These are phyloP conservation scores for Paratinospora sagittata DNA, from an alignment of 164 flowering plant genomes.

Conservation along the genomic window DNA sequence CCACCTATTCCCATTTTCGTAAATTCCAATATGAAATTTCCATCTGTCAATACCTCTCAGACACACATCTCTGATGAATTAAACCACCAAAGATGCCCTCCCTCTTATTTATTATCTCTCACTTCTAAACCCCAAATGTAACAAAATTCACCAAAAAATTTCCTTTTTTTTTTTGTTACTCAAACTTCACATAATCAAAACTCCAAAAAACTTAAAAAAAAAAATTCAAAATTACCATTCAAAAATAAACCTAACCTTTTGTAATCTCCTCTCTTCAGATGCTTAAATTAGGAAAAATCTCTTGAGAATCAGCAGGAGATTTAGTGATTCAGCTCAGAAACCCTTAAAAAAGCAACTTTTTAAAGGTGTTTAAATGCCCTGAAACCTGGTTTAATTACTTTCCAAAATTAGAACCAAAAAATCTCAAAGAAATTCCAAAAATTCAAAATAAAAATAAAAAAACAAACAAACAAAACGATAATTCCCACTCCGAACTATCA, in stretches of 20 bases:
- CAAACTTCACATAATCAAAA: not conserved
- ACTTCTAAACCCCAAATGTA: not conserved
- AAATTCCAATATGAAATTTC: constrained; percentile 13
- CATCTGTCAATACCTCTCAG: constrained; percentile 13
- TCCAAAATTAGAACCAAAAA: not conserved
- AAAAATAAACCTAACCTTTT: not conserved
- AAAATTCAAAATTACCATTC: not conserved
- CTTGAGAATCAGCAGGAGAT: not conserved
- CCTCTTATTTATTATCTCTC: not conserved
- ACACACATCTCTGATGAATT: constrained; percentile 4
- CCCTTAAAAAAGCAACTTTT: not conserved
- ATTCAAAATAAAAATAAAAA: too few relatives aligned
- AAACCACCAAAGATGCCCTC: constrained; percentile 5
- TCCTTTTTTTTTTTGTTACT: not conserved
- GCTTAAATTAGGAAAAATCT: not conserved
- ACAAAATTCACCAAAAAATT: not conserved
- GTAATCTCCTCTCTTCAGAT: not conserved
- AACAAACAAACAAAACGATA: too few relatives aligned
- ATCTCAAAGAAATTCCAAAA: not conserved
- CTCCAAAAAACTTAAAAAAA: not conserved
- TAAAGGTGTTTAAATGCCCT: not conserved
- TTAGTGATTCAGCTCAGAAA: not conserved
- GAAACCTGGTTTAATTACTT: not conserved
- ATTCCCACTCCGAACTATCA: not conserved
- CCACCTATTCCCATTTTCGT: constrained; percentile 26